These are phyloP conservation scores for Ogataea saltuana DNA, from an alignment of 805 yeast species.

Conservation along the genomic window DNA sequence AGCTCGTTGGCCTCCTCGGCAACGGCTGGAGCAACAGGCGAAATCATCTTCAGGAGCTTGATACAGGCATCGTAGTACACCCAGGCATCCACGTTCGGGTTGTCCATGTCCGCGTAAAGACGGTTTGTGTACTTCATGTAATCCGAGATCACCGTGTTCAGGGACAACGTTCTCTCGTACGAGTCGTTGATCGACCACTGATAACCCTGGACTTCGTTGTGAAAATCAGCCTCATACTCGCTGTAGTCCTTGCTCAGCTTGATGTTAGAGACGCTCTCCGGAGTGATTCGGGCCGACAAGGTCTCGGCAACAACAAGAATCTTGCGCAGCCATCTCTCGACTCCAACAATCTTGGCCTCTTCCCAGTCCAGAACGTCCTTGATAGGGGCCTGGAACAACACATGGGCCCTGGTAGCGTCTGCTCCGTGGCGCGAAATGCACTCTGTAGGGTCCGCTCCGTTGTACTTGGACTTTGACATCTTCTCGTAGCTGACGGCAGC, in stretches of 20 bases:
- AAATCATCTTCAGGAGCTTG: conserved; percentile 58
- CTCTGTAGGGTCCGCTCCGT: conserved; percentile 87
- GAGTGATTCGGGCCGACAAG: conserved; percentile 18
- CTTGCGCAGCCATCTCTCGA: conserved; percentile 80
- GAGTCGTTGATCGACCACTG: conserved; percentile 57
- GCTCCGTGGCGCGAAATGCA: conserved; percentile 82
- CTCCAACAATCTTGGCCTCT: conserved; percentile 80
- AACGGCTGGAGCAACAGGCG: conserved; percentile 81
- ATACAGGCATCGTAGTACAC: conserved; percentile 51
- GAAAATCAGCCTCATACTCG: conserved; percentile 53
- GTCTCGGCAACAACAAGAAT: conserved; percentile 41
- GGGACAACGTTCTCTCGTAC: conserved; percentile 54
- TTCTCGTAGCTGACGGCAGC: conserved; percentile 75
- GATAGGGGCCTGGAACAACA: conserved; percentile 89
- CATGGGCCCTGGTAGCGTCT: conserved; percentile 92
- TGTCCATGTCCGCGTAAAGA: conserved; percentile 41
- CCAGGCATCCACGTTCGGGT: conserved; percentile 37
- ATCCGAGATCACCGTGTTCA: conserved; percentile 87
- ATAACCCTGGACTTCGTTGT: conserved; percentile 54
- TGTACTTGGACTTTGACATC: conserved; percentile 95
- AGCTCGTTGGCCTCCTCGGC: conserved; percentile 82
- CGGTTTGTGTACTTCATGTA: conserved; percentile 78
- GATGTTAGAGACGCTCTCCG: conserved; percentile 16
- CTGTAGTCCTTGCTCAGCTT: conserved; percentile 24
- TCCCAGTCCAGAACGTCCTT: conserved; percentile 86